Evolutionary conservation across 2,329 filamentous ascomycete genomes (phyloP), one percentile per base, ranked within the genome.

Genomic region (Alternaria burnsii): DNA sequence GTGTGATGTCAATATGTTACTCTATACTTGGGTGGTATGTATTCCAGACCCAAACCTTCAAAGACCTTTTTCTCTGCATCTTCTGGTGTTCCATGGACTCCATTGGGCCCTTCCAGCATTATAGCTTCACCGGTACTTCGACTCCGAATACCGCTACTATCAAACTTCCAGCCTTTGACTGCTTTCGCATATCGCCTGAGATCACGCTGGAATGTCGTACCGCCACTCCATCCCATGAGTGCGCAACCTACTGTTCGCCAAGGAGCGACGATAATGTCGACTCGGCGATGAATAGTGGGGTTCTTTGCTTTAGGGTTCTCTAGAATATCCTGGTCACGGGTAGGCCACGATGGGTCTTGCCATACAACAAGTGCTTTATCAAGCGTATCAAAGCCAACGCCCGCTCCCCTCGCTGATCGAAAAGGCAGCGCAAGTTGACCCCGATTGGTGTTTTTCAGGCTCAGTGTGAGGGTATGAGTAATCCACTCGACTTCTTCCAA

Each of bases 341-440:
- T 77, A 5, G 79, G 76, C 75, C 80, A 80, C 3, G 64, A 52
- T 0, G 89, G 89, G 71, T 93, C 84, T 74, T 97, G 92, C 94
- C 94, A 98, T 0, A 97, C 93, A 1, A 97, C 91, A 53, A 98
- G 81, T 0, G 93, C 93, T 77, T 97, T 97, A 77, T 98, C 94
- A 1, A 98, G 84, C 0, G 89, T 92, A 74, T 97, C 94, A 67
- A 97, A 97, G 0, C 92, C 91, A 22, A 84, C 81, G 1, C 81
- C 80, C 5, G 78, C 73, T 12, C 70, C 74, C 51, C 72, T 77
- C 4, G 79, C 76, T 5, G 76, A 78, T 7, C 81, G 82, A 69
- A 84, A 87, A 0, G 87, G 86, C 0, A 88, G 78, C 0, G 87
- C 85, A 52, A 85, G 79, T 65, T 97, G 93, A 4, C 87, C 89